Evolutionary conservation across 2,329 filamentous ascomycete species (phyloP).

Genomic region (Nothopassalora personata): DNA sequence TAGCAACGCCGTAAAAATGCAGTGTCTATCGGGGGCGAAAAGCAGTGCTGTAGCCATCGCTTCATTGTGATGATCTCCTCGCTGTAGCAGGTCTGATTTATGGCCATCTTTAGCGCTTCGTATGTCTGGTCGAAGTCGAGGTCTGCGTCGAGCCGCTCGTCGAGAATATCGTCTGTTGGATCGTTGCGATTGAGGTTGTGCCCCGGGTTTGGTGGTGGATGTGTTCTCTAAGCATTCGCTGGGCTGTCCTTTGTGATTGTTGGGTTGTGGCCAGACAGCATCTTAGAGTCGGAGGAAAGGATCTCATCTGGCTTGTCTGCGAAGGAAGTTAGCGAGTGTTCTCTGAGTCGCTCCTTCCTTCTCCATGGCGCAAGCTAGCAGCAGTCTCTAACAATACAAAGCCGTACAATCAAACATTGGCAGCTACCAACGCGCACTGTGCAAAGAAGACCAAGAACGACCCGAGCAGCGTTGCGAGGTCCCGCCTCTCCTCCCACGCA

Average conservation of each 20-base stretch:
- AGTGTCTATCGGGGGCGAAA: not conserved
- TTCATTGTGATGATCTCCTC: not conserved
- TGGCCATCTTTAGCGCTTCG: not conserved
- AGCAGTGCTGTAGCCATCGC: not conserved
- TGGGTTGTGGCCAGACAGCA: conserved; percentile 15
- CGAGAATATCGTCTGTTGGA: not conserved
- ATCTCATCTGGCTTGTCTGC: conserved; percentile 21
- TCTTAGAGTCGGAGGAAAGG: conserved; percentile 12
- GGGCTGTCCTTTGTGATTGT: conserved; percentile 16
- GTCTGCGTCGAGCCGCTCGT: too few species aligned
- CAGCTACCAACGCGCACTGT: not conserved
- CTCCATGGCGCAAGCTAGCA: not conserved
- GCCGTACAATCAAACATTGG: not conserved
- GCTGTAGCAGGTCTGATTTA: not conserved
- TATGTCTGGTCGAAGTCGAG: not conserved
- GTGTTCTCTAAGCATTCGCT: conserved; percentile 17
- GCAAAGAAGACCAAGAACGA: not conserved
- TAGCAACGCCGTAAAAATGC: not conserved
- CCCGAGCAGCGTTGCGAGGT: not conserved
- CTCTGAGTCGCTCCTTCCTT: not conserved
- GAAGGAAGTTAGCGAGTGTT: not conserved
- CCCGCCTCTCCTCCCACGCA: not conserved
- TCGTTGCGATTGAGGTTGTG: not conserved
- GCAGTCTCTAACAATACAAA: not conserved
- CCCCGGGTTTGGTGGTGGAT: too few species aligned